phyloP scores from a whole-genome alignment of 495 filamentous ascomycete species.

The Penicillium chermesinum region DNA sequence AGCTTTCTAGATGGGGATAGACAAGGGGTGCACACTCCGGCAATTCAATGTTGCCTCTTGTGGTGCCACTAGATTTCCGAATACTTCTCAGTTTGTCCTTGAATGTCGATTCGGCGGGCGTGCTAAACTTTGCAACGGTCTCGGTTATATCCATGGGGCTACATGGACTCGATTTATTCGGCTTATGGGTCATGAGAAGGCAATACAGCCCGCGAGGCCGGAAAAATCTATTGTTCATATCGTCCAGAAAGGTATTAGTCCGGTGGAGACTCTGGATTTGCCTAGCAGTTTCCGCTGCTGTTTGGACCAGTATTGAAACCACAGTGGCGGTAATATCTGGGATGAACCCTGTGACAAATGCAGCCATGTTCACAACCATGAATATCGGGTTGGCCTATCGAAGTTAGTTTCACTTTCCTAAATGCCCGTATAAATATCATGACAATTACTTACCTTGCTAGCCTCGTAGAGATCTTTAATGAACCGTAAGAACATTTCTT shows the following conservation, averaged over 20 bases:
- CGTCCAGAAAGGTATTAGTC: constrained; percentile 20
- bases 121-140: neutral
- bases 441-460: constrained; percentile 11
- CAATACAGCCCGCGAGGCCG: constrained; percentile 50
- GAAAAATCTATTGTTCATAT: constrained; percentile 53
- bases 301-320: constrained; percentile 3
- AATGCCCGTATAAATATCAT: too few species aligned
- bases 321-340: constrained; percentile 3
- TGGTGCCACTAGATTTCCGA: neutral
- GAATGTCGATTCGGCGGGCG: neutral
- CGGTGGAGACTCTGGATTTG: constrained; percentile 11
- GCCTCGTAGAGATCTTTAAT: constrained; percentile 7
- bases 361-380: constrained; percentile 8
- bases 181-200: constrained; percentile 40
- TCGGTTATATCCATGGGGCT: neutral
- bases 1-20: neutral
- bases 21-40: neutral
- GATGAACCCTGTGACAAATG: constrained; percentile 4
- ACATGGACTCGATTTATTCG: neutral
- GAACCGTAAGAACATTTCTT: constrained; percentile 15
- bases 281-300: constrained; percentile 6
- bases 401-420: too few species aligned
- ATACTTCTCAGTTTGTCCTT: neutral
- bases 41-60: neutral
- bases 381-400: constrained; percentile 8